Conservation (phyloP, 192 early-diverging fungal genomes). For the Linnemannia schmuckeri region DNA sequence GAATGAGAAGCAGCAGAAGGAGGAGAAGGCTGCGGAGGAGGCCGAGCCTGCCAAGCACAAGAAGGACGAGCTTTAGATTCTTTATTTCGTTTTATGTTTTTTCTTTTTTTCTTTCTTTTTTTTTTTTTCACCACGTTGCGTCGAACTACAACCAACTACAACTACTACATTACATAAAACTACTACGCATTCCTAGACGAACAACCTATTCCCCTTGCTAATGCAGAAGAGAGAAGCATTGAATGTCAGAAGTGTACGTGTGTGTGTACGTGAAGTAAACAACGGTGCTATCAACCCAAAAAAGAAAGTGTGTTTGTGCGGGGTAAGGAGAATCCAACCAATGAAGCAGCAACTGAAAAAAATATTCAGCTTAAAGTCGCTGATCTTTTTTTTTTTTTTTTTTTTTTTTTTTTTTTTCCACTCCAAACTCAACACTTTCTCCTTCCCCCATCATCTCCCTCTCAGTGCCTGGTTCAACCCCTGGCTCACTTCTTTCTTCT, state of each 20-base stretch:
- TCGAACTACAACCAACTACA: too few species aligned
- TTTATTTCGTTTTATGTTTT: background rate
- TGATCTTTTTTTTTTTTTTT: background rate
- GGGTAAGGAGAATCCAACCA: too few species aligned
- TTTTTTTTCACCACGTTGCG: background rate
- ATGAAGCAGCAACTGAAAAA: too few species aligned
- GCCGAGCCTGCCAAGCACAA: conserved; percentile 30
- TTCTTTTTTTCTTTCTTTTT: conserved; percentile 1
- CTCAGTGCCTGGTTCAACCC: conserved; percentile 4
- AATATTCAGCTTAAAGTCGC: background rate
- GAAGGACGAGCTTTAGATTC: conserved; percentile 51
- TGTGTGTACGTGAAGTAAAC: too few species aligned
- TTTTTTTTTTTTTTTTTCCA: background rate
- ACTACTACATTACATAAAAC: too few species aligned
- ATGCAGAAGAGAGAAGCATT: too few species aligned
- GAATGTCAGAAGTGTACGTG: too few species aligned
- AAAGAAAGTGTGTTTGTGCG: too few species aligned
- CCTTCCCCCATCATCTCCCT: background rate
- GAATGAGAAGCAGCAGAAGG: conserved; percentile 26
- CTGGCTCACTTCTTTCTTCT: background rate
- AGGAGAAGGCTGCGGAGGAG: conserved; percentile 16
- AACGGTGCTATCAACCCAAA: too few species aligned
- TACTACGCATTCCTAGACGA: too few species aligned
- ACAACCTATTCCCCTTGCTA: too few species aligned
- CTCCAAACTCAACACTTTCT: background rate